Evolutionary conservation across 1,139 yeast species (phyloP).

Genomic region (Blastobotrys apis): DNA sequence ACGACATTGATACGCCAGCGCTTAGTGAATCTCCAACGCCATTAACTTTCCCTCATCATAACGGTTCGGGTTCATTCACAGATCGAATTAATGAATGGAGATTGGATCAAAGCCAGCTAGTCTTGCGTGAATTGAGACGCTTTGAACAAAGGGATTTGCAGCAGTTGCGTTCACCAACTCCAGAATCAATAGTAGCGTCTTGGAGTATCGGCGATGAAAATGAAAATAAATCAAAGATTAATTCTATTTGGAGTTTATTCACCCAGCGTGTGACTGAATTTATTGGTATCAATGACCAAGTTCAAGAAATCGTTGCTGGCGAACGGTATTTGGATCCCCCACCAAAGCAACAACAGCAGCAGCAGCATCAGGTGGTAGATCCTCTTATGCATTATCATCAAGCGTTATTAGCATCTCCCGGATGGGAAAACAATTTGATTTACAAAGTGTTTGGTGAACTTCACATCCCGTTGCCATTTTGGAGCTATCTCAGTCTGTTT

Average conservation of each 20-base stretch:
- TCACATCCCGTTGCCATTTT: slow-evolving; percentile 19
- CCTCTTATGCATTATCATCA: slow-evolving; percentile 21
- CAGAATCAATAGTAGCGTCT: slow-evolving; percentile 14
- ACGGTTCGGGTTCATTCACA: slow-evolving; percentile 37
- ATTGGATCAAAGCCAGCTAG: slow-evolving; percentile 36
- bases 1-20: background rate
- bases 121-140: slow-evolving; percentile 31
- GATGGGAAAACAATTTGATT: slow-evolving; percentile 28
- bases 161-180: slow-evolving; percentile 11
- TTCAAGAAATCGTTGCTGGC: slow-evolving; percentile 33
- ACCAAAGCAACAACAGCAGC: slow-evolving; percentile 4
- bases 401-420: slow-evolving; percentile 23
- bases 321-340: slow-evolving; percentile 23
- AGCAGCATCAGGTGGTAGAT: background rate
- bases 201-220: slow-evolving; percentile 12
- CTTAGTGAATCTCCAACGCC: slow-evolving; percentile 20
- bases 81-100: slow-evolving; percentile 41
- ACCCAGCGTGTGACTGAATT: slow-evolving; percentile 24
- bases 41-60: slow-evolving; percentile 36
- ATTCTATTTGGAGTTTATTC: slow-evolving; percentile 21
- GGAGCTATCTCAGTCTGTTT: slow-evolving; percentile 4
- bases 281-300: slow-evolving; percentile 33
- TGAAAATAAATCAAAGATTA: background rate
- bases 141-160: slow-evolving; percentile 23
- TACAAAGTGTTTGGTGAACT: slow-evolving; percentile 21